Conservation (phyloP, 306 rosid genomes). For the Vigna reflexopilosa region DNA sequence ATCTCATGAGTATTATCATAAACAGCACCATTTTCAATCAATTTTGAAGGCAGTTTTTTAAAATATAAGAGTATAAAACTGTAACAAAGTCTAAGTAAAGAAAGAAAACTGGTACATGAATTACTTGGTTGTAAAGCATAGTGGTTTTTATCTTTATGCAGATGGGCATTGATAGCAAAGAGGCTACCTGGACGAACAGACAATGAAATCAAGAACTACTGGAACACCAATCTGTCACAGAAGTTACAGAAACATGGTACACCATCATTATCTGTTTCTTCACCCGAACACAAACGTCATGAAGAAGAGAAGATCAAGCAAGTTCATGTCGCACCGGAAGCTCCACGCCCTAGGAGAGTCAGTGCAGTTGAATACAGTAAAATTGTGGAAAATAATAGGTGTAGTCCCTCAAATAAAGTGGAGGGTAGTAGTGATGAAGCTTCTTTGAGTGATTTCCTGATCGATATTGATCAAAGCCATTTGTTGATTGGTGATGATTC, state of each 20-base stretch:
- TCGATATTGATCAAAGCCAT: constrained; percentile 45
- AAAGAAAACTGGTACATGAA: neutral
- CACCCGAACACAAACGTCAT: neutral
- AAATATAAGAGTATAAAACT: neutral
- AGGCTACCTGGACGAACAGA: constrained; percentile 92
- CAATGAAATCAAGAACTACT: constrained; percentile 83
- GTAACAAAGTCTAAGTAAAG: neutral
- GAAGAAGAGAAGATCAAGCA: constrained; percentile 8
- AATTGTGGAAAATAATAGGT: neutral
- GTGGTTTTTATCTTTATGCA: constrained; percentile 20
- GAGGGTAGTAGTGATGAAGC: constrained; percentile 42
- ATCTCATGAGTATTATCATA: neutral
- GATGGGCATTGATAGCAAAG: constrained; percentile 86
- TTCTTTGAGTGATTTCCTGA: constrained; percentile 42
- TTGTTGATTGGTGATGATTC: constrained; percentile 28
- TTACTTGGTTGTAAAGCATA: neutral
- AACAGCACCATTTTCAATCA: neutral
- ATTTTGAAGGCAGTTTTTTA: neutral
- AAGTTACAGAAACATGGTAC: constrained; percentile 23
- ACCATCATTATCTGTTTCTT: constrained; percentile 3
- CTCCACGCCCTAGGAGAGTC: constrained; percentile 45
- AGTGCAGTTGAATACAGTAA: constrained; percentile 22
- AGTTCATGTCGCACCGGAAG: constrained; percentile 34
- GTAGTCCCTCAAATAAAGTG: constrained; percentile 18
- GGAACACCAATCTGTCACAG: constrained; percentile 67